A percentile compares a stretch with the other conserved stretches of the same genome.
Evolutionary conservation across 1,139 yeast genomes (phyloP).

Genomic region (Zygosaccharomyces sapae): DNA sequence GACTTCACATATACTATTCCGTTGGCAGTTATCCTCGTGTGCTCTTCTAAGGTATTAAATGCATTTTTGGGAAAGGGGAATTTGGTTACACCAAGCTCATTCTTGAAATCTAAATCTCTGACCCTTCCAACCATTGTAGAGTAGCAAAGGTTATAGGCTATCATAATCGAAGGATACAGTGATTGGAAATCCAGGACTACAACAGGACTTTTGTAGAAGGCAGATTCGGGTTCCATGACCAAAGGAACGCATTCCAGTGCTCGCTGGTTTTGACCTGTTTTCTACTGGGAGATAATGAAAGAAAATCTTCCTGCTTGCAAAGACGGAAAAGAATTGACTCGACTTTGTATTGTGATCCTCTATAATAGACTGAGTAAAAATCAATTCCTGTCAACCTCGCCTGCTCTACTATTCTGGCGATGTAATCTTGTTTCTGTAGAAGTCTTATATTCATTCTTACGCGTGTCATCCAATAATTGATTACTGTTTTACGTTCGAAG

Average conservation of each 20-base stretch:
- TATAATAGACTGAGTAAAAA: constrained; percentile 75
- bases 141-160: constrained; percentile 89
- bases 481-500: constrained; percentile 38
- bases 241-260: constrained; percentile 85
- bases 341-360: constrained; percentile 93
- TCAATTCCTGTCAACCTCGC: constrained; percentile 87
- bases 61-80: constrained; percentile 55
- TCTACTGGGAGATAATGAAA: constrained; percentile 76
- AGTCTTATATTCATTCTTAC: constrained; percentile 48
- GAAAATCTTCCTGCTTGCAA: constrained; percentile 67
- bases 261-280: constrained; percentile 78
- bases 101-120: constrained; percentile 48
- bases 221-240: constrained; percentile 87
- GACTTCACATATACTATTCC: constrained; percentile 75
- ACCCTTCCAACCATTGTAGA: constrained; percentile 79
- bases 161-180: constrained; percentile 84
- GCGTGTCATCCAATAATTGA: constrained; percentile 52
- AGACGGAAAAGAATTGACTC: constrained; percentile 76
- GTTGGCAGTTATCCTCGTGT: constrained; percentile 74
- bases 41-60: constrained; percentile 48
- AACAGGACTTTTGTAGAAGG: constrained; percentile 81
- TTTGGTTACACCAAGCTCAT: constrained; percentile 50
- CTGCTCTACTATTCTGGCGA: constrained; percentile 73
- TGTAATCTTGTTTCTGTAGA: constrained; percentile 58
- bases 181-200: constrained; percentile 92